Base-by-base conservation (phyloP, 345 rosid species). In the Nephelium lappaceum region DNA sequence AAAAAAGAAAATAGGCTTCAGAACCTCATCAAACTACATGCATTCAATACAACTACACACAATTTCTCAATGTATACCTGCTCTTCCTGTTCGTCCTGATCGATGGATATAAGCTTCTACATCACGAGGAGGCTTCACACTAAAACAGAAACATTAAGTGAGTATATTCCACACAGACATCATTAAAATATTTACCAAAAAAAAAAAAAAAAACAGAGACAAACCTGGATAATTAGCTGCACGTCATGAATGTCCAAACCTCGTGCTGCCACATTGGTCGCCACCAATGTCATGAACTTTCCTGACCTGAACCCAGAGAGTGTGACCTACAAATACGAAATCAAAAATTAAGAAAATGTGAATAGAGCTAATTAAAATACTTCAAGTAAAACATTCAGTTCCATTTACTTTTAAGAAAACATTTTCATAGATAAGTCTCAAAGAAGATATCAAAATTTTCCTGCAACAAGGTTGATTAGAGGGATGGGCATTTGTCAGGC, bases 121-220 rank as follows among this genome's bases (percentile, higher is more conserved):
- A 66, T 94, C 99, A 63, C 95, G 98, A 10, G 99, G 99, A 62
- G 99, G 98, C 86, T 94, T 94, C 98, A 83, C 97, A 93, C 99
- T 97, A 71, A 25, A 86, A 77, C 19, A 80, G 16, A 71, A 71
- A 76, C 27, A 23, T 3, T 12, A 15, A 6, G 51, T 84, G 6
- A 83, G 76, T 60, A 60, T 11, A 24, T 39, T 19, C 9, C 45
- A 49, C 25, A 69, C 5, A 14, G 25, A 81, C 53, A 72, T 18
- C 23, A 2, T 7, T 36, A 12, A 43, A 80, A 25, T 43, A 11
- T 16, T 75, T n/a, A 21, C n/a, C n/a, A n/a, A n/a, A 61, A 36
- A n/a, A 69, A 12, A 78, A 5, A 36, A 27, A 4, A 39, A 36
- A 68, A 10, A 49, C 45, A 36, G 47, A 66, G 55, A 78, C 83